Conservation (phyloP, 73 alveolate species). For the Durusdinium trenchii region DNA sequence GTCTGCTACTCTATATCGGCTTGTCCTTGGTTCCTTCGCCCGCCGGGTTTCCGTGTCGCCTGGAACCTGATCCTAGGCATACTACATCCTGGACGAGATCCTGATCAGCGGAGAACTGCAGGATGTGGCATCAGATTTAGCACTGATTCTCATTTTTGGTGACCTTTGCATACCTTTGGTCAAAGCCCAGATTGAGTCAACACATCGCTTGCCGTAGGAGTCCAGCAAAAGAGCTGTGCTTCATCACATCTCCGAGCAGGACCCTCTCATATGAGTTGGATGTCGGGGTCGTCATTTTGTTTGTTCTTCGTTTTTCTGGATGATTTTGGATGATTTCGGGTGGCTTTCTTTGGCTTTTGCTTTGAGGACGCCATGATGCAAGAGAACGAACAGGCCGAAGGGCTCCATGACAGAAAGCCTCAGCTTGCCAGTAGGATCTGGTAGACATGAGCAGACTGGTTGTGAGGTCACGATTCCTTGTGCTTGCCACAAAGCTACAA, state of each 20-base stretch:
- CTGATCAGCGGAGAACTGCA: constrained; percentile 98
- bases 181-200: too few relatives aligned
- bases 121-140: constrained; percentile 95
- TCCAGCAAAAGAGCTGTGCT: constrained; percentile 95
- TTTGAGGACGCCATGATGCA: constrained; percentile 86
- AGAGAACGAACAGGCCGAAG: constrained; percentile 75
- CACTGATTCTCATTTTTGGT: background rate
- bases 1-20: too few relatives aligned
- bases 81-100: constrained; percentile 99
- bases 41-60: background rate
- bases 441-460: background rate
- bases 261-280: background rate
- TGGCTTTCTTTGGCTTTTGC: background rate
- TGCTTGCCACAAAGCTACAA: too few relatives aligned
- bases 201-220: constrained; percentile 22
- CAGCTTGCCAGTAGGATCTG: background rate
- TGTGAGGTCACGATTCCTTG: background rate
- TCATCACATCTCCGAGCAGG: constrained; percentile 92
- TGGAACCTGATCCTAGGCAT: constrained; percentile 96
- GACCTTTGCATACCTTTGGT: background rate
- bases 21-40: background rate
- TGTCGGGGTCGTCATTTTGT: background rate
- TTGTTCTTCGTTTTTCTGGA: background rate
- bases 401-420: background rate
- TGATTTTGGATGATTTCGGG: background rate